Base-by-base conservation (phyloP, 2,329 filamentous ascomycete species). In the Trichoderma pleuroti region DNA sequence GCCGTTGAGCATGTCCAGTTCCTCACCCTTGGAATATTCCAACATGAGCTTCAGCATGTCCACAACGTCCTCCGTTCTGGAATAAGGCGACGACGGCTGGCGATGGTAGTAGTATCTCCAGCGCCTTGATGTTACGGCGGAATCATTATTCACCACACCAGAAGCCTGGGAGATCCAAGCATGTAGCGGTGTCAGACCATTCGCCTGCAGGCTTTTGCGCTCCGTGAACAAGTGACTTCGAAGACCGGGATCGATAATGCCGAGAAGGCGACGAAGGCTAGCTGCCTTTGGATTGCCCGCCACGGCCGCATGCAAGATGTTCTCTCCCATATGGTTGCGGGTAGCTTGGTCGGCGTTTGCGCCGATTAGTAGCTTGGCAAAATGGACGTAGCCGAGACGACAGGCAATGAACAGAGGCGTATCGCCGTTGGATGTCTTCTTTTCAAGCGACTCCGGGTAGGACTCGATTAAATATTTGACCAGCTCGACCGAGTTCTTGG, bases 371-470 rank as follows among this genome's bases (percentile, higher is more conserved):
- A 88, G 82, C 75, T 88, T 87, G 18, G 86, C 86, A 24, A 86
- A 85, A 2, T 88, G 81, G 18, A 84, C 74, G 24, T 86, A 85
- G 12, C 86, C 85, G 4, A 87, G 80, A 2, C 83, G 80, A 72
- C 90, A 91, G 2, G 93, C 92, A 11, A 93, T 78, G 70, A 90
- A 85, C 1, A 97, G 83, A 2, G 93, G 92, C 0, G 92, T 94
- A 64, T 86, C 82, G 0, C 88, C 88, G 9, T 82, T 76, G 1
- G 82, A 78, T 1, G 86, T 88, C 75, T 88, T 92, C 63, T 86
- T 83, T 70, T 93, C 88, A 1, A 97, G 76, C 1, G 84, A 85
- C 6, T 65, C 62, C 0, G 92, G 92, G 70, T 86, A 84, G 12
- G 85, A 83, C 30, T 89, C 84, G 65, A 92, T 79, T 2, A 97